These are phyloP conservation scores for Pestalotiopsis sp. DNA, from an alignment of 2,329 filamentous ascomycete genomes.

Conservation along the genomic window DNA sequence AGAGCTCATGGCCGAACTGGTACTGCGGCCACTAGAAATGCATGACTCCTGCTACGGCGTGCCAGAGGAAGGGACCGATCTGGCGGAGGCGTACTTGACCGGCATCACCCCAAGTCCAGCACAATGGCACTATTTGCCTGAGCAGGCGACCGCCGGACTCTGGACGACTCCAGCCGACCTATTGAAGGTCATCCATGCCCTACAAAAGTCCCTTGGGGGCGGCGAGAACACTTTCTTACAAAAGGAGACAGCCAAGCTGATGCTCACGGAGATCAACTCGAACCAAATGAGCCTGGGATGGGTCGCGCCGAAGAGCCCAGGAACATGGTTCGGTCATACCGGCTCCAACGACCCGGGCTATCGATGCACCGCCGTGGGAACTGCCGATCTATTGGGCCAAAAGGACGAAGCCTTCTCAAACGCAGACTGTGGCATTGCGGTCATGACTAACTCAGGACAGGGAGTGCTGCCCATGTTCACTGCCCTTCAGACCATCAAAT, in stretches of 20 bases:
- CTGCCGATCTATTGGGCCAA: not conserved
- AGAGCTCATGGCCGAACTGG: slow-evolving; percentile 7
- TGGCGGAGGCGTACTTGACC: slow-evolving; percentile 3
- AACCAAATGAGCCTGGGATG: slow-evolving; percentile 5
- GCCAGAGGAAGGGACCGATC: not conserved
- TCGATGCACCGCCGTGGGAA: not conserved
- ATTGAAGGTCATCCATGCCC: not conserved
- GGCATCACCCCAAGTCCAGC: not conserved
- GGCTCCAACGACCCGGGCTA: slow-evolving; percentile 11
- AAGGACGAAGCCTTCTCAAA: not conserved
- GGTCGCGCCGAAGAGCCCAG: slow-evolving; percentile 6
- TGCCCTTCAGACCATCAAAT: slow-evolving; percentile 1
- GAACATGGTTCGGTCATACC: slow-evolving; percentile 4
- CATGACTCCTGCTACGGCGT: slow-evolving; percentile 4
- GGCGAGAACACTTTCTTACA: not conserved
- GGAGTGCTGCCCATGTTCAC: not conserved
- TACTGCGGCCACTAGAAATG: slow-evolving; percentile 11
- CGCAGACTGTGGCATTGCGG: not conserved
- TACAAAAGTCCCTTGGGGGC: not conserved
- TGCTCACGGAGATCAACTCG: slow-evolving; percentile 10
- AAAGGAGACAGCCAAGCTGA: not conserved
- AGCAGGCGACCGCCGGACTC: slow-evolving; percentile 8
- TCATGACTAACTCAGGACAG: slow-evolving; percentile 5
- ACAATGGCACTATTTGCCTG: slow-evolving; percentile 6
- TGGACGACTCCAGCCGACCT: slow-evolving; percentile 12